phyloP scores from a whole-genome alignment of 768 basidiomycete species.

The Agaricus blazei region DNA sequence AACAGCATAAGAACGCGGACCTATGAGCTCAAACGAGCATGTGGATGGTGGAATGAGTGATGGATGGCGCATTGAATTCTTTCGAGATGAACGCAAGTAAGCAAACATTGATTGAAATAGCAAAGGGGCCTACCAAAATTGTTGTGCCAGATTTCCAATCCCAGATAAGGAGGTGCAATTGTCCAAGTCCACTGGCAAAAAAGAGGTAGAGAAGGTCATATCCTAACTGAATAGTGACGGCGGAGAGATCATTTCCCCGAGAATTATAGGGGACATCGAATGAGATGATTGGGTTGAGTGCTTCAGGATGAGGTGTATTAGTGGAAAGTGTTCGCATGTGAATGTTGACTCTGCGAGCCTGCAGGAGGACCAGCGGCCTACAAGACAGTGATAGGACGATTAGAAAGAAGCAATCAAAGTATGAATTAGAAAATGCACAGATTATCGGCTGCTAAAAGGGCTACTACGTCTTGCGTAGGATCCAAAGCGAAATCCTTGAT shows the following conservation, averaged over 20 bases:
- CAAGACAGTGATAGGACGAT: background rate
- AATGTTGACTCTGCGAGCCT: constrained; percentile 19
- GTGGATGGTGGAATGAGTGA: constrained; percentile 20
- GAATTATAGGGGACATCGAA: constrained; percentile 20
- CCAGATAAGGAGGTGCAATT: constrained; percentile 37
- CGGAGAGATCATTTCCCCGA: constrained; percentile 16
- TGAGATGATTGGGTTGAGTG: constrained; percentile 21
- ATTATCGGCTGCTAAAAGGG: constrained; percentile 27
- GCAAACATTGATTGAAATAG: background rate
- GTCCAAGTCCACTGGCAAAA: constrained; percentile 21
- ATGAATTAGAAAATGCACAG: constrained; percentile 1
- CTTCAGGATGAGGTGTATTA: constrained; percentile 36
- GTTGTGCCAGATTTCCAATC: constrained; percentile 43
- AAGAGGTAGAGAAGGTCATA: constrained; percentile 50
- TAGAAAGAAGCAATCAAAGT: too few species aligned
- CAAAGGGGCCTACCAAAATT: constrained; percentile 32
- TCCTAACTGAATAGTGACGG: constrained; percentile 45
- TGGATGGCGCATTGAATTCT: constrained; percentile 23
- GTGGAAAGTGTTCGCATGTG: constrained; percentile 41
- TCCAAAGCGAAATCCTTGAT: constrained; percentile 62
- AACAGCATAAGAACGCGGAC: constrained; percentile 36
- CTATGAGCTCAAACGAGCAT: constrained; percentile 45
- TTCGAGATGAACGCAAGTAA: background rate
- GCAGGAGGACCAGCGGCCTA: constrained; percentile 6
- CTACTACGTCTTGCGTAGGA: constrained; percentile 56